These are phyloP conservation scores for Waitea zeae DNA, from an alignment of 1,284 basidiomycete genomes.

Conservation along the genomic window DNA sequence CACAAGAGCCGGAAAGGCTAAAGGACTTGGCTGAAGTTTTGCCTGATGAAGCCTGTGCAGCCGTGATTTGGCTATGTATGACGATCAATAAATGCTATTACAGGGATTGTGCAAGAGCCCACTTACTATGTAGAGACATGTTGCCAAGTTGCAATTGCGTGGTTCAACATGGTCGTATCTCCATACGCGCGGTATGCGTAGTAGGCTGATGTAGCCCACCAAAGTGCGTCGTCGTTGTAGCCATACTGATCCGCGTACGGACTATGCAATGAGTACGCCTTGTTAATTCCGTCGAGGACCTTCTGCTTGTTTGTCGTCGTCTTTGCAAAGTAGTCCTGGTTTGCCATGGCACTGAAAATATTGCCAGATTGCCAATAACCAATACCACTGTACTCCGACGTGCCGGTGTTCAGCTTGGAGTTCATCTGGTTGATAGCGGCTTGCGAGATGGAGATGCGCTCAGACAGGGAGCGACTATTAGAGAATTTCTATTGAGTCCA, in stretches of 20 bases:
- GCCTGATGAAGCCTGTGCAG: constrained; percentile 18
- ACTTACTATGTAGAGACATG: constrained; percentile 25
- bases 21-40: constrained; percentile 21
- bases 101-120: neutral
- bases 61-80: constrained; percentile 19
- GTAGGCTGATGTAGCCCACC: constrained; percentile 33
- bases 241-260: constrained; percentile 21
- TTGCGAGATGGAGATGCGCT: constrained; percentile 21
- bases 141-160: constrained; percentile 30
- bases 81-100: neutral
- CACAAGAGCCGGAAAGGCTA: constrained; percentile 20
- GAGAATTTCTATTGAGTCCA: no score
- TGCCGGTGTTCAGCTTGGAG: constrained; percentile 16
- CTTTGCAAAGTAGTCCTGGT: constrained; percentile 20
- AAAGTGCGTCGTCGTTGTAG: constrained; percentile 13
- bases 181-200: constrained; percentile 29
- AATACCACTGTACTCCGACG: constrained; percentile 22
- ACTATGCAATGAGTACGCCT: constrained; percentile 17
- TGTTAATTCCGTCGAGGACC: constrained; percentile 22
- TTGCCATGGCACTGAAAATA: constrained; percentile 26
- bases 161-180: constrained; percentile 19
- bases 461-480: constrained; percentile 15
- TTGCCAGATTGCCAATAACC: no score
- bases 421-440: constrained; percentile 22
- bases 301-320: constrained; percentile 17